Evolutionary conservation across 805 yeast species (phyloP).

Genomic region (Candida krabiensis): DNA sequence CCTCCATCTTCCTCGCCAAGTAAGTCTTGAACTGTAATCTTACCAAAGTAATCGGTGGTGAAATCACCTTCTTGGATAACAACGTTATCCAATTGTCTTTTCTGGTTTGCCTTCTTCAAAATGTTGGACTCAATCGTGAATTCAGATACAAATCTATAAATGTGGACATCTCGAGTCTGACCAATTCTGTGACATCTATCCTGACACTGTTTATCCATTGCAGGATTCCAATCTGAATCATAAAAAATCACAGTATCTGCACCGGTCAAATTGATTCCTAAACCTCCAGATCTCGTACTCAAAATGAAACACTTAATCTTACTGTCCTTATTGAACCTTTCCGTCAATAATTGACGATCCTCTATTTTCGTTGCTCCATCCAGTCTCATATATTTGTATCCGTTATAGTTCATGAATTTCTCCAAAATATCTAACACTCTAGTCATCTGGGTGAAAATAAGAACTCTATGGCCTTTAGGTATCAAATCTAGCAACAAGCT

Average conservation of each 20-base stretch:
- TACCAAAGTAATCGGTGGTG: conserved; percentile 93
- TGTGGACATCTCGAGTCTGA: conserved; percentile 96
- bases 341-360: conserved; percentile 93
- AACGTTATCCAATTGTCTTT: conserved; percentile 88
- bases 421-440: conserved; percentile 91
- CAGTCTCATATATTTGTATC: conserved; percentile 88
- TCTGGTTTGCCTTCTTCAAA: conserved; percentile 90
- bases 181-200: conserved; percentile 99
- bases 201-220: conserved; percentile 99
- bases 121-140: conserved; percentile 95
- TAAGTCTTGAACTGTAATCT: conserved; percentile 80
- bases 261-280: conserved; percentile 96
- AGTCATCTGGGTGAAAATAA: conserved; percentile 98
- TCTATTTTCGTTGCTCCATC: conserved; percentile 98
- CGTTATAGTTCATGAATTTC: conserved; percentile 90
- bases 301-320: conserved; percentile 87
- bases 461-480: conserved; percentile 87
- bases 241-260: conserved; percentile 98
- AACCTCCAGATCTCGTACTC: conserved; percentile 96
- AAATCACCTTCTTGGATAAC: conserved; percentile 98
- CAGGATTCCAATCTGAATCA: conserved; percentile 99
- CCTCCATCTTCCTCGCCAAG: conserved; percentile 58
- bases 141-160: conserved; percentile 93
- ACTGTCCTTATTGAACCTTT: conserved; percentile 83
- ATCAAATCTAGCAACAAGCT: conserved; percentile 70